Base-by-base conservation (phyloP, 352 stramenopile species). In the Hyaloperonospora arabidopsidis region DNA sequence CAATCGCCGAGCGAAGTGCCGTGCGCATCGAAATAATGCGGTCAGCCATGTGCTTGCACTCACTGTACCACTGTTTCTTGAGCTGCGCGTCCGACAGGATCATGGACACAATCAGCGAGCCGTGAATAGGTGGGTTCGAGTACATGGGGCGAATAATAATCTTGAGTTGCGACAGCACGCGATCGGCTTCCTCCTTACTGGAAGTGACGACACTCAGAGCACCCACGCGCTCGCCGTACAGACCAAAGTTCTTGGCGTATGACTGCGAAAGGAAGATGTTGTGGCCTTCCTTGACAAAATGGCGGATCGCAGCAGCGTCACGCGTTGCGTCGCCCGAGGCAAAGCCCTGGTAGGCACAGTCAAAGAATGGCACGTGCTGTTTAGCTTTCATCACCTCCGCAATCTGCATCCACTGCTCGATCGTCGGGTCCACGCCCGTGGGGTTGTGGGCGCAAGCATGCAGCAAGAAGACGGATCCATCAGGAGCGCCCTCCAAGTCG, bases 201-300 rank as follows among this genome's bases (percentile, higher is more conserved):
- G 75, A 72, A 21, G 86, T 96, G 49, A 99, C 96, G 23, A 98
- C 82, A 32, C 87, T 98, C 46, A 99, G 77, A 23, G 95, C 90
- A 45, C 97, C 97, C 21, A 99, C 89, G 64, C 97, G 81, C 70
- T 99, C 95, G 51, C 97, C 97, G 77, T 99, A 99, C 11, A 99
- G 86, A 54, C 97, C 97, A 72, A 99, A 99, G 89, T 99, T 99
- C 83, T 99, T 99, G 39, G 96, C 97, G 74, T 98, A 99, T 65
- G 88, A 98, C 84, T 99, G 97, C 34, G 93, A 92, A 49, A 99
- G 72, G 14, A 97, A 70, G 66, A 99, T 84, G 56, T 97, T 91
- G 79, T 99, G 96, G 28, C 97, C 97, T 54, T 99, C 93, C 52
- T 97, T 91, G 5, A 99, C 97, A 76, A 99, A 99, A 61, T 97